A percentile compares a stretch with the other conserved stretches of the same genome.
These are phyloP conservation scores for Penicillium occitanis DNA, from an alignment of 2,329 filamentous ascomycete genomes.

Conservation along the genomic window DNA sequence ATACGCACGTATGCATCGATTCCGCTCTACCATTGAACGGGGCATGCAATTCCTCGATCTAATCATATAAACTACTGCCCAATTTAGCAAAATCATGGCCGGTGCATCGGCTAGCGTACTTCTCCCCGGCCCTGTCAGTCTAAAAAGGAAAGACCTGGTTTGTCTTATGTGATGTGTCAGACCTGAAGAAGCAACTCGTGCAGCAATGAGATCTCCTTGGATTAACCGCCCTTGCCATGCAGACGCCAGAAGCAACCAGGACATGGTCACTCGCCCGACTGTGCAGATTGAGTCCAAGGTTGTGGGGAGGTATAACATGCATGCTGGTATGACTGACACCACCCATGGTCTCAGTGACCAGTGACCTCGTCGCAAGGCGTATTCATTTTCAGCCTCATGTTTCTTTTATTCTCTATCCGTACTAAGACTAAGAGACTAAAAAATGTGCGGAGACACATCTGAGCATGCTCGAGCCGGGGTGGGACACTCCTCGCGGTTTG, in stretches of 20 bases:
- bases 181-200: neutral
- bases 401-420: neutral
- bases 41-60: neutral
- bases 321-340: neutral
- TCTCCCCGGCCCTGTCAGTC: neutral
- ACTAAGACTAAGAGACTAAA: too few species aligned
- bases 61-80: neutral
- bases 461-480: neutral
- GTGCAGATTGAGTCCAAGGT: neutral
- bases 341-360: neutral
- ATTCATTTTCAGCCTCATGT: slow-evolving; percentile 4
- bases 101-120: neutral
- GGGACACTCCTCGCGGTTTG: slow-evolving; percentile 1
- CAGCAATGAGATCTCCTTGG: neutral
- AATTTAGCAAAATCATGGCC: neutral
- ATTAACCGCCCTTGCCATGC: slow-evolving; percentile 5
- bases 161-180: slow-evolving; percentile 4
- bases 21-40: neutral
- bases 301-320: slow-evolving; percentile 2
- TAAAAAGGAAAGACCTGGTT: neutral
- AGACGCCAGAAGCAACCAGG: neutral
- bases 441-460: neutral
- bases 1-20: neutral
- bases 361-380: neutral
- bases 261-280: neutral